phyloP scores from a whole-genome alignment of 495 filamentous ascomycete species.

The Aspergillus carlsbadensis region DNA sequence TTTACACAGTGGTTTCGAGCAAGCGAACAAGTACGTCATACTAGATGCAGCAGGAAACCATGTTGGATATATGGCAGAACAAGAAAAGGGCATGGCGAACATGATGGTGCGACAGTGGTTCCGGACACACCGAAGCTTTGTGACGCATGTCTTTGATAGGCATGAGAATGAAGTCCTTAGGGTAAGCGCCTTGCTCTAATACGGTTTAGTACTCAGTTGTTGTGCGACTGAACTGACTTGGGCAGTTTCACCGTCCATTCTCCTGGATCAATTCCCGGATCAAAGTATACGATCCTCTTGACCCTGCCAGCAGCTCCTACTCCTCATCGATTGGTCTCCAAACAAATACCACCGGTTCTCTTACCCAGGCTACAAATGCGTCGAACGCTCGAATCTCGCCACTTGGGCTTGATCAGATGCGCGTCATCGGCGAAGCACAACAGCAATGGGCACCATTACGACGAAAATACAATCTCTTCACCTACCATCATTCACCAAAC shows the following conservation, averaged over 20 bases:
- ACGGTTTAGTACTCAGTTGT: no score
- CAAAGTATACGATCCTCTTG: constrained; percentile 60
- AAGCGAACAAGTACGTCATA: constrained; percentile 71
- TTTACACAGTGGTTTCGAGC: constrained; percentile 58
- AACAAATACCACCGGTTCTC: constrained; percentile 38
- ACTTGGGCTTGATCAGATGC: constrained; percentile 55
- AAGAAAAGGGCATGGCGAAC: constrained; percentile 58
- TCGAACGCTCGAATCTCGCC: constrained; percentile 51
- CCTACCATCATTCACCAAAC: constrained; percentile 42
- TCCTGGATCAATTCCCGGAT: constrained; percentile 66
- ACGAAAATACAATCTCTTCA: constrained; percentile 68
- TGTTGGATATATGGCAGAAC: constrained; percentile 68
- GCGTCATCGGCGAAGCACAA: constrained; percentile 66
- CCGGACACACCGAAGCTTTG: constrained; percentile 65
- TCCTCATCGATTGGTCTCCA: constrained; percentile 46
- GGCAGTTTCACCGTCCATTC: constrained; percentile 65
- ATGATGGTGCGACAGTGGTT: constrained; percentile 63
- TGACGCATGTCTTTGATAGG: constrained; percentile 68
- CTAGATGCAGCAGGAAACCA: constrained; percentile 69
- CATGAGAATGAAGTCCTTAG: constrained; percentile 63
- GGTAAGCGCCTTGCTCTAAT: constrained; percentile 30
- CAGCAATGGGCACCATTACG: constrained; percentile 67
- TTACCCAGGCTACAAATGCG: constrained; percentile 34
- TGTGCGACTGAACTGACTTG: neutral
- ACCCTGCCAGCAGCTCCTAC: constrained; percentile 26